Evolutionary conservation across 1,284 basidiomycete genomes (phyloP).

Genomic region (Mycena citricolor): DNA sequence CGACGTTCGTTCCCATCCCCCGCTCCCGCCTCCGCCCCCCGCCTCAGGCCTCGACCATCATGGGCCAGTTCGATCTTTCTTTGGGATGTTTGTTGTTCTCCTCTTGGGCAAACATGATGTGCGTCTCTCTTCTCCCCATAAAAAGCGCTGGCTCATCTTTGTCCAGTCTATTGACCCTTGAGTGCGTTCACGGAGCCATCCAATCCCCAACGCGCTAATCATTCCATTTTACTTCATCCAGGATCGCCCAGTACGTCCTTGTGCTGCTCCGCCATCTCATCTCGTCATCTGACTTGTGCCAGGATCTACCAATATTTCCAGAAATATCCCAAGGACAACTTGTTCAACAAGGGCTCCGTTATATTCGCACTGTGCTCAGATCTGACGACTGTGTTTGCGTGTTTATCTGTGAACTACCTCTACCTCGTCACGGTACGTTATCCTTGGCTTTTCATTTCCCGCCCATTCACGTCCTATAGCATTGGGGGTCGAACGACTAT

Average conservation of each 20-base stretch:
- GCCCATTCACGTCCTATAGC: constrained; percentile 3
- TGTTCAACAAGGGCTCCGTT: constrained; percentile 7
- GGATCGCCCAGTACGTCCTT: constrained; percentile 3
- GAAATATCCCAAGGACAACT: constrained; percentile 4
- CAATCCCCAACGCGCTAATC: background rate
- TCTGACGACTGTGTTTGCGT: constrained; percentile 6
- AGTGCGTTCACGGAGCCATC: constrained; percentile 4
- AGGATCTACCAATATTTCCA: constrained; percentile 8
- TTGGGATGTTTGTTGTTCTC: constrained; percentile 2
- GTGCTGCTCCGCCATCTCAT: background rate
- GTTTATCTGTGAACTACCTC: constrained; percentile 6
- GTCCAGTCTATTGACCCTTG: constrained; percentile 9
- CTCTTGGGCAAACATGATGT: constrained; percentile 11
- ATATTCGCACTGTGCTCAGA: constrained; percentile 3
- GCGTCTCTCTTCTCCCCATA: constrained; percentile 1
- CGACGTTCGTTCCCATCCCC: too few species aligned
- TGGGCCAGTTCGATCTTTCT: too few species aligned
- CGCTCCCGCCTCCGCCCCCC: too few species aligned
- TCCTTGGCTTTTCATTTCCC: background rate
- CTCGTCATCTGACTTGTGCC: background rate
- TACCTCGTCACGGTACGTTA: constrained; percentile 8
- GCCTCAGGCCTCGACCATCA: too few species aligned
- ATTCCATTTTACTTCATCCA: too few species aligned
- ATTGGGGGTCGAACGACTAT: constrained; percentile 7
- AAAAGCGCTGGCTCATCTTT: background rate